Conservation (phyloP, 1,284 basidiomycete species). For the Pisolithus thermaeus region DNA sequence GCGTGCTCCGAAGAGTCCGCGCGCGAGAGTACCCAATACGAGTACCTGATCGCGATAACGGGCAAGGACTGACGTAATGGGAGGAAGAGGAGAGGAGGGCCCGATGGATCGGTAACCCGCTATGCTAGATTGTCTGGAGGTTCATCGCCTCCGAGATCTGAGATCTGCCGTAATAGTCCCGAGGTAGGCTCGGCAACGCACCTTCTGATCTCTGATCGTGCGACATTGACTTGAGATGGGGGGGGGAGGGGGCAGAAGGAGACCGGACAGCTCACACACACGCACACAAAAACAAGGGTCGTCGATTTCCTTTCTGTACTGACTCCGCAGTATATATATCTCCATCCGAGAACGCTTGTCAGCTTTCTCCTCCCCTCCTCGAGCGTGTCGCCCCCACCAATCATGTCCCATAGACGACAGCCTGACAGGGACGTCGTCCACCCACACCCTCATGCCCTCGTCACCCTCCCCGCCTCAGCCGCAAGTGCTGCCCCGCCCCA, state of each 20-base stretch:
- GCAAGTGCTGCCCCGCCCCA: constrained; percentile 33
- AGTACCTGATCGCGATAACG: constrained; percentile 21
- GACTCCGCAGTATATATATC: constrained; percentile 51
- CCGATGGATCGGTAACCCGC: constrained; percentile 24
- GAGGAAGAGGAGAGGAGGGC: constrained; percentile 19
- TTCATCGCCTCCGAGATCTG: constrained; percentile 33
- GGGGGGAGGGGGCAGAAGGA: constrained; percentile 7
- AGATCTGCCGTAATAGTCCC: constrained; percentile 27
- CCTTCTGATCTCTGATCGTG: constrained; percentile 45
- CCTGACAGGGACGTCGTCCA: constrained; percentile 59
- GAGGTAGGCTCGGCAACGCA: constrained; percentile 24
- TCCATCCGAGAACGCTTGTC: constrained; percentile 37
- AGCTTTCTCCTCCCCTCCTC: constrained; percentile 36
- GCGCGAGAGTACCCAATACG: neutral
- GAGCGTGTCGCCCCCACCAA: constrained; percentile 5
- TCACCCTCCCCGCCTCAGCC: constrained; percentile 31
- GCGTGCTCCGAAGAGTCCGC: no score
- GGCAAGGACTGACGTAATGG: constrained; percentile 23
- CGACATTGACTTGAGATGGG: constrained; percentile 35
- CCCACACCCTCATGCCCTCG: constrained; percentile 41
- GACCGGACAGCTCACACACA: neutral
- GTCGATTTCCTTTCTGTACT: constrained; percentile 37
- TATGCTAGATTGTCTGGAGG: constrained; percentile 31
- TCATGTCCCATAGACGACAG: constrained; percentile 61
- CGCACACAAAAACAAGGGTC: constrained; percentile 16